Conservation (phyloP, 2,329 filamentous ascomycete species). For the Lachnellula subtilissima region DNA sequence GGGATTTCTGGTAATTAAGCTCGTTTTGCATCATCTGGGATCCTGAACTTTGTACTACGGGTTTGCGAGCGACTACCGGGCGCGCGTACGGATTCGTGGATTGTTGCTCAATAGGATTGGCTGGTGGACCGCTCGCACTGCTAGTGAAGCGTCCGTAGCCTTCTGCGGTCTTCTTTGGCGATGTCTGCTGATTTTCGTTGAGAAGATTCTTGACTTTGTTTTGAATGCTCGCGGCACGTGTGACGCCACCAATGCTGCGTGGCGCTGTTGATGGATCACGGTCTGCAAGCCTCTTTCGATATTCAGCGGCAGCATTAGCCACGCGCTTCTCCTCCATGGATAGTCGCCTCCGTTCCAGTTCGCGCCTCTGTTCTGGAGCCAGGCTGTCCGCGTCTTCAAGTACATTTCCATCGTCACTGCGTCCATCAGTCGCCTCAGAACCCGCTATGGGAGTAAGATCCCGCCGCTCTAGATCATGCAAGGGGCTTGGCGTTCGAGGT, state of each 20-base stretch:
- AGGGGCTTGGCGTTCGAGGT: slow-evolving; percentile 42
- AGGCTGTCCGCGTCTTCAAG: slow-evolving; percentile 66
- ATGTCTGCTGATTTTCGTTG: slow-evolving; percentile 65
- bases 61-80: slow-evolving; percentile 40
- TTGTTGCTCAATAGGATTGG: slow-evolving; percentile 16
- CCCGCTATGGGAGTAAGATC: slow-evolving; percentile 64
- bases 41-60: slow-evolving; percentile 33
- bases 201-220: slow-evolving; percentile 83
- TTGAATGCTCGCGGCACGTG: slow-evolving; percentile 79
- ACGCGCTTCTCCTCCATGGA: slow-evolving; percentile 88
- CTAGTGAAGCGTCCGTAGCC: slow-evolving; percentile 88
- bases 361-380: slow-evolving; percentile 82
- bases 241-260: slow-evolving; percentile 53
- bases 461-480: slow-evolving; percentile 36
- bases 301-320: slow-evolving; percentile 82
- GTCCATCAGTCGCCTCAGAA: slow-evolving; percentile 66
- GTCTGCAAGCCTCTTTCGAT: slow-evolving; percentile 68
- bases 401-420: slow-evolving; percentile 61
- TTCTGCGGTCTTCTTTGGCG: slow-evolving; percentile 67
- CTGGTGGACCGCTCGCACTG: slow-evolving; percentile 5
- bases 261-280: slow-evolving; percentile 47
- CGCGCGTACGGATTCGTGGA: slow-evolving; percentile 24
- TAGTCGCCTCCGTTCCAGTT: slow-evolving; percentile 76
- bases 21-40: slow-evolving; percentile 20
- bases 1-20: slow-evolving; percentile 25